phyloP scores from a whole-genome alignment of 2,329 filamentous ascomycete genomes.

The Pezicula rhizophila region DNA sequence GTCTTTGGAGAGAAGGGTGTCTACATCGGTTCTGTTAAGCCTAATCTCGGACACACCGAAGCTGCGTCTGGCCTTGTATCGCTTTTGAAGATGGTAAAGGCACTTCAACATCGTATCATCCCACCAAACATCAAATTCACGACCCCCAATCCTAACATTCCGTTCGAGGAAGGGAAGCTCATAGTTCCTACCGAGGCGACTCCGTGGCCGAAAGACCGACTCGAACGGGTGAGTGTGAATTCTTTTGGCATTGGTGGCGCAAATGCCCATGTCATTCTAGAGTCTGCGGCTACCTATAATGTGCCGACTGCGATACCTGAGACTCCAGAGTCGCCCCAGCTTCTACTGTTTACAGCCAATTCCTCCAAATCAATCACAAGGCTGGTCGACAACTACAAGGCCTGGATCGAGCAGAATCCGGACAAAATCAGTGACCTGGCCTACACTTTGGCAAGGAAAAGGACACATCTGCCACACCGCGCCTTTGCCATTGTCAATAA shows the following conservation, averaged over 20 bases:
- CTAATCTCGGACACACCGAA: slow-evolving; percentile 37
- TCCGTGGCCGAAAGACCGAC: background rate
- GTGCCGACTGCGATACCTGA: background rate
- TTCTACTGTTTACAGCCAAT: background rate
- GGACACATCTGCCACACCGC: too few relatives aligned
- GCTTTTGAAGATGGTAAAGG: slow-evolving; percentile 32
- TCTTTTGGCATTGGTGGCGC: slow-evolving; percentile 4
- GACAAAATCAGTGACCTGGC: too few relatives aligned
- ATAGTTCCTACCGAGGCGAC: background rate
- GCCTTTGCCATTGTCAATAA: background rate
- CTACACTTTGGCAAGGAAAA: too few relatives aligned
- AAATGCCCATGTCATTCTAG: slow-evolving; percentile 6
- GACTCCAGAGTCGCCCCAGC: background rate
- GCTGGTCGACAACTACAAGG: too few relatives aligned
- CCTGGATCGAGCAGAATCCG: too few relatives aligned
- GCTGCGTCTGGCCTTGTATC: slow-evolving; percentile 33
- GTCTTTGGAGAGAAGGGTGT: slow-evolving; percentile 17
- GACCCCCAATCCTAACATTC: too few relatives aligned
- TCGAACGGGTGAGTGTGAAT: background rate
- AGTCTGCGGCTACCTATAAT: background rate
- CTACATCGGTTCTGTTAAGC: slow-evolving; percentile 25
- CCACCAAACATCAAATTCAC: slow-evolving; percentile 8
- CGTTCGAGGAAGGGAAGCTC: slow-evolving; percentile 4
- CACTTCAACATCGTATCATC: slow-evolving; percentile 11
- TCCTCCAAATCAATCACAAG: too few relatives aligned